Evolutionary conservation across 345 rosid genomes (phyloP), one percentile per base, ranked within the genome.

Genomic region (Geranium brycei): DNA sequence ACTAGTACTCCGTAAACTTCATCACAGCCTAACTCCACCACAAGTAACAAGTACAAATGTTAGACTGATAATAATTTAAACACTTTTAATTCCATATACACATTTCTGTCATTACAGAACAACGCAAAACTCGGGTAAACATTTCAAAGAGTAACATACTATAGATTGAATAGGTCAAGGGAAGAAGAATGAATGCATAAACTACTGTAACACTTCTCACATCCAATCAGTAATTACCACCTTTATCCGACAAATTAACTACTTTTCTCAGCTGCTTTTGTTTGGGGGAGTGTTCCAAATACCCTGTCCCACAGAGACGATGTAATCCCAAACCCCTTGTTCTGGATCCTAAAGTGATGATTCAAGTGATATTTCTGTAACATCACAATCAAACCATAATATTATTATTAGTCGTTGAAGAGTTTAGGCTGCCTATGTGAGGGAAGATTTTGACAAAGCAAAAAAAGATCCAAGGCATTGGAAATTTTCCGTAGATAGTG

Each of bases 351-450:
- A 69, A 87, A 90, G 83, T 93, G 99, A 79, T 93, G 99, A 62
- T 90, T 93, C 73, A 93, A 66, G 82, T 93, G 97, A 74, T 90
- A 90, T 70, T 83, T 93, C 99, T 90, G 87, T 80, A 76, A 23
- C 19, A 66, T 51, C 31, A 62, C 19, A 60, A 41, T 17, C 18
- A 23, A n/a, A 18, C 60, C 61, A 18, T 28, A 17, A 63, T 6
- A 12, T 17, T 19, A 23, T 31, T 16, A 12, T 19, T 18, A 18
- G 64, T 2, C 28, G 2, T 23, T 23, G 28, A 23, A 23, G 28
- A 23, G 28, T 23, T 23, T 0, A 23, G 28, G 28, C 28, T 23
- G 28, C 28, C 28, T 23, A 23, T 23, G 28, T 23, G 2, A 23
- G 28, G 41, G 41, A 7, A 35, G 41, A 35, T 35, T 35, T 23